Conservation (phyloP, 768 basidiomycete species). For the Hortiboletus flavorubellus region DNA sequence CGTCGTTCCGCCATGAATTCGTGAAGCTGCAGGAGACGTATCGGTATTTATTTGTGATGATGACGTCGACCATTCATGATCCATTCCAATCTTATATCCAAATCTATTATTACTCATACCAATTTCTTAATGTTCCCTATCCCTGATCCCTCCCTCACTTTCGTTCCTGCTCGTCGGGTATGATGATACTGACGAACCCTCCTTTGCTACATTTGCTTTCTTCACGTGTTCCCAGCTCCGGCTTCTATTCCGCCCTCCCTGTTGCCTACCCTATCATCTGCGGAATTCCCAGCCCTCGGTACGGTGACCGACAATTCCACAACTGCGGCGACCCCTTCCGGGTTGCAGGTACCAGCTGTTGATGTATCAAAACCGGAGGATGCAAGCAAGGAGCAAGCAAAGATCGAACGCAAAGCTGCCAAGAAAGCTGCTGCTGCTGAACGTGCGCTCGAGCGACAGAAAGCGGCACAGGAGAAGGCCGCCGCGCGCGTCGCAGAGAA, state of each 20-base stretch:
- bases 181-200: conserved; percentile 41
- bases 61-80: conserved; percentile 19
- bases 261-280: conserved; percentile 52
- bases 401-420: conserved; percentile 58
- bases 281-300: conserved; percentile 73
- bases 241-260: conserved; percentile 36
- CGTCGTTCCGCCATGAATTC: conserved; percentile 27
- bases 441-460: conserved; percentile 59
- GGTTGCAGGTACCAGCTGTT: conserved; percentile 18
- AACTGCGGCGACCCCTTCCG: conserved; percentile 12
- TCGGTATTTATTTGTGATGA: conserved; percentile 20
- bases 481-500: conserved; percentile 50
- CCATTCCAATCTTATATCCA: conserved; percentile 3
- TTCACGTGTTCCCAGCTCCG: conserved; percentile 33
- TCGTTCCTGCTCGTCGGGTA: conserved; percentile 43
- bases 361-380: conserved; percentile 32
- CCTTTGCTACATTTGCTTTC: conserved; percentile 20
- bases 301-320: conserved; percentile 13
- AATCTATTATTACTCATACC: conserved; percentile 7
- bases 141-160: conserved; percentile 38
- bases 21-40: conserved; percentile 25
- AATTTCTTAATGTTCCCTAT: conserved; percentile 14
- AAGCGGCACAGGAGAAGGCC: conserved; percentile 55
- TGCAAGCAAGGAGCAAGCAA: conserved; percentile 47
- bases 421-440: conserved; percentile 63